Conservation (phyloP, 441 rosid species). For the Gossypium davidsonii region DNA sequence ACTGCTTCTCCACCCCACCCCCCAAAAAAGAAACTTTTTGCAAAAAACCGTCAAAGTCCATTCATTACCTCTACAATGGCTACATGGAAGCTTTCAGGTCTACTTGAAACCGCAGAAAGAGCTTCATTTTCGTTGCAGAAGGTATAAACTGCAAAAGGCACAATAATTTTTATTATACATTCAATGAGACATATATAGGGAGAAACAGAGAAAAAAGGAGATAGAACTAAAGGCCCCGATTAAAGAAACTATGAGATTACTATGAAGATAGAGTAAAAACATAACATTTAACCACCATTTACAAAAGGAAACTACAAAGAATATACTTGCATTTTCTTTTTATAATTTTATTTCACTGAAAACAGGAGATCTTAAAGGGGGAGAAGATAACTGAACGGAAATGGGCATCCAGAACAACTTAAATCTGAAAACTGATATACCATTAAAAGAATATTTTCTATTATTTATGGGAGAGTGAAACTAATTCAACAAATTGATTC, state of each 20-base stretch:
- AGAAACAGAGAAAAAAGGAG: not conserved
- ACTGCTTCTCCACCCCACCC: not conserved
- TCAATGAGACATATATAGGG: not conserved
- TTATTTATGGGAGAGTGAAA: slow-evolving; percentile 1
- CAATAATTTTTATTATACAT: not conserved
- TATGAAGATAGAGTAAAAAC: not conserved
- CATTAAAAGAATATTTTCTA: not conserved
- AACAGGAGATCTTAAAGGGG: not conserved
- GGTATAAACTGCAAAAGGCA: slow-evolving; percentile 51
- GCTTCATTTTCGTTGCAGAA: slow-evolving; percentile 78
- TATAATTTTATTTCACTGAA: not conserved
- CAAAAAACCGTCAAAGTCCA: not conserved
- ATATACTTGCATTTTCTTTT: not conserved
- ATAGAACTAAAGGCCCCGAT: slow-evolving; percentile 9
- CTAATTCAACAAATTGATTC: slow-evolving; percentile 16
- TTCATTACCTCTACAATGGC: slow-evolving; percentile 77
- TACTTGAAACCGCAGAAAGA: slow-evolving; percentile 46
- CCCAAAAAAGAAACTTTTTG: not conserved
- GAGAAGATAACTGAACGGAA: not conserved
- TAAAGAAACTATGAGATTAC: not conserved
- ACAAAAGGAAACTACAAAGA: slow-evolving; percentile 1
- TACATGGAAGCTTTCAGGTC: slow-evolving; percentile 68
- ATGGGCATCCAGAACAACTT: not conserved
- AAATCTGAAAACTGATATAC: not conserved
- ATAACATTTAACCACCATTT: not conserved